phyloP scores from a whole-genome alignment of 345 rosid species.

The Eucalyptus shirleyi region DNA sequence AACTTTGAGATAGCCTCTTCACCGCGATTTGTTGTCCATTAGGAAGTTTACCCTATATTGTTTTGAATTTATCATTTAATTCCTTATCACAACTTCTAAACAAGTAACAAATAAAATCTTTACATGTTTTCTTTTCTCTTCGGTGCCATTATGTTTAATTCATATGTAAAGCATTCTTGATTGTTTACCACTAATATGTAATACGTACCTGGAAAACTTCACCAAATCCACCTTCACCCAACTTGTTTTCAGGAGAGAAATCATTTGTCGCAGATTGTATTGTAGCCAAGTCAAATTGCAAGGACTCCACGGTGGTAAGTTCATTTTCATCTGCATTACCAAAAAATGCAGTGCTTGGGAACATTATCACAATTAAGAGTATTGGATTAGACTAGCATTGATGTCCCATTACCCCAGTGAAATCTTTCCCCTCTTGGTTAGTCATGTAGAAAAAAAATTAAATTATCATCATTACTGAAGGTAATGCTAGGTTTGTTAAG shows the following conservation, averaged over 20 bases:
- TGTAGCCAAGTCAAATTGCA: constrained; percentile 21
- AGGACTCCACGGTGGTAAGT: constrained; percentile 16
- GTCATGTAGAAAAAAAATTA: too few species aligned
- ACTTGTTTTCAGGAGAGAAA: constrained; percentile 38
- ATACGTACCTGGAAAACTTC: constrained; percentile 43
- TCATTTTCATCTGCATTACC: constrained; percentile 8
- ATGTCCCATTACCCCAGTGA: too few species aligned
- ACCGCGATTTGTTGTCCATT: constrained; percentile 31
- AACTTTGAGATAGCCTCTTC: constrained; percentile 25
- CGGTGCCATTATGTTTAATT: background rate
- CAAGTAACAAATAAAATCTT: background rate
- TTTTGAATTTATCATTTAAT: background rate
- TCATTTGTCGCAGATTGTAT: constrained; percentile 33
- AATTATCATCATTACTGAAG: background rate
- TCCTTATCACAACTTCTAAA: background rate
- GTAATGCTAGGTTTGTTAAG: background rate
- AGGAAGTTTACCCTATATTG: constrained; percentile 17
- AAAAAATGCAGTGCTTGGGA: background rate
- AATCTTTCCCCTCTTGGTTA: too few species aligned
- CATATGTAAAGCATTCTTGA: background rate
- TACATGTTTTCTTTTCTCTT: too few species aligned
- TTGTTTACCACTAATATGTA: background rate
- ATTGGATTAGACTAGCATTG: too few species aligned
- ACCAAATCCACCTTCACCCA: constrained; percentile 73
- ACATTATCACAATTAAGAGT: too few species aligned